phyloP scores from a whole-genome alignment of 345 rosid genomes.

The Dipteronia dyeriana region DNA sequence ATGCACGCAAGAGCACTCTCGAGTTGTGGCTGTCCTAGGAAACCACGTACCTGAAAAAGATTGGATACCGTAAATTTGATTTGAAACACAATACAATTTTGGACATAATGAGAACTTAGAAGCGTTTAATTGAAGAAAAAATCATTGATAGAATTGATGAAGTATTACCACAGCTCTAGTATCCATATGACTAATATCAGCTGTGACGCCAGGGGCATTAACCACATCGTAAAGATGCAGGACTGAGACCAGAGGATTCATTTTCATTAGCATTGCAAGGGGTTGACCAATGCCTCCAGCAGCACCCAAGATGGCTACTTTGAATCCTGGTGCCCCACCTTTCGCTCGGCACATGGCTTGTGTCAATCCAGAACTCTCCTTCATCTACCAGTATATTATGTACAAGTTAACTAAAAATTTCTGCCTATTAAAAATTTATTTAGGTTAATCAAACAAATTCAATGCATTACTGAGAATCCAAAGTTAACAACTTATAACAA shows the following conservation, averaged over 20 bases:
- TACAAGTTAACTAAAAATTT: background rate
- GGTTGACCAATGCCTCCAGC: slow-evolving; percentile 86
- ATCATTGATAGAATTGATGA: background rate
- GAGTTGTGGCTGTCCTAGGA: slow-evolving; percentile 75
- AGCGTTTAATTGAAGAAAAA: background rate
- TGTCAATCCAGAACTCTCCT: slow-evolving; percentile 41
- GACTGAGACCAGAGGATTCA: slow-evolving; percentile 79
- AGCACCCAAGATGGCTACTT: slow-evolving; percentile 79
- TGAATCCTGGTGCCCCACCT: slow-evolving; percentile 78
- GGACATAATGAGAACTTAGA: background rate
- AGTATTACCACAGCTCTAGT: slow-evolving; percentile 79
- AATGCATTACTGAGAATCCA: too few relatives aligned
- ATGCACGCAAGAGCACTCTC: slow-evolving; percentile 76
- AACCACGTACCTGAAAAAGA: slow-evolving; percentile 66
- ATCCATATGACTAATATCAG: slow-evolving; percentile 89
- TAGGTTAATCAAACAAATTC: background rate
- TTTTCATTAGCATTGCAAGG: slow-evolving; percentile 66
- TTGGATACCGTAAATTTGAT: slow-evolving; percentile 4
- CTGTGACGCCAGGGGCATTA: slow-evolving; percentile 83
- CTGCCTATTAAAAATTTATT: background rate
- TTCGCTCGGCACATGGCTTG: slow-evolving; percentile 61
- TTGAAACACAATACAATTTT: background rate
- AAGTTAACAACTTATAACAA: too few relatives aligned
- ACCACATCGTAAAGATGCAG: slow-evolving; percentile 87
- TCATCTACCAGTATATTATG: slow-evolving; percentile 38